Percentiles rank a stretch among this genome's conserved stretches.
Conservation (phyloP, 139 green algal genomes). For the Auxenochlorella pyrenoidosa region DNA sequence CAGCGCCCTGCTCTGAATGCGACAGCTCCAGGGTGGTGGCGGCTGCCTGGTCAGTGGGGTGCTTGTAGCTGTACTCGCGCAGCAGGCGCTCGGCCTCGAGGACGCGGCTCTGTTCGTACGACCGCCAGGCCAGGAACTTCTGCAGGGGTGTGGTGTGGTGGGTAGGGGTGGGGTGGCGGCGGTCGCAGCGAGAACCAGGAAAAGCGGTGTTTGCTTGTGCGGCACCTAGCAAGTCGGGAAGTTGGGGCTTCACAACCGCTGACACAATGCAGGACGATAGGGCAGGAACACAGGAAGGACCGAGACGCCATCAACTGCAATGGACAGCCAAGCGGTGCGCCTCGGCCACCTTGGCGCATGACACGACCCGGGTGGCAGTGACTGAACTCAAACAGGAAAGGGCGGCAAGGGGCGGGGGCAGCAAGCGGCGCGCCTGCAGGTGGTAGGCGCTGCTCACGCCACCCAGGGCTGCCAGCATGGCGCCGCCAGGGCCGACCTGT, state of each 20-base stretch:
- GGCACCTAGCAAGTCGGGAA: too few relatives aligned
- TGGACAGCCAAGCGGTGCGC: too few relatives aligned
- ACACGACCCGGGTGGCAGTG: too few relatives aligned
- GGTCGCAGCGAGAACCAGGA: background rate
- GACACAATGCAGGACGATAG: too few relatives aligned
- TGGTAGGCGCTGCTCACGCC: slow-evolving; percentile 36
- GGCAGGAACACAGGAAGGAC: too few relatives aligned
- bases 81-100: slow-evolving; percentile 35
- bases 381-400: too few relatives aligned
- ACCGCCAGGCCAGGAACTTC: slow-evolving; percentile 35
- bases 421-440: background rate
- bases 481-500: slow-evolving; percentile 39
- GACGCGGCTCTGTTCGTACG: slow-evolving; percentile 35
- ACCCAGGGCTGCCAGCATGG: slow-evolving; percentile 50
- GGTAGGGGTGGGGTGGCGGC: background rate
- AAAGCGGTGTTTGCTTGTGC: too few relatives aligned
- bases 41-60: slow-evolving; percentile 3
- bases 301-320: too few relatives aligned
- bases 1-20: too few relatives aligned
- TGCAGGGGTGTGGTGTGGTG: background rate
- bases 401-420: too few relatives aligned
- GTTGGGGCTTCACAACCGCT: too few relatives aligned
- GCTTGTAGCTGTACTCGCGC: background rate
- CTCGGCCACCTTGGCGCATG: too few relatives aligned
- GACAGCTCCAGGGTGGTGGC: background rate